Conservation (phyloP, 345 rosid species). For the Salix viminalis region DNA sequence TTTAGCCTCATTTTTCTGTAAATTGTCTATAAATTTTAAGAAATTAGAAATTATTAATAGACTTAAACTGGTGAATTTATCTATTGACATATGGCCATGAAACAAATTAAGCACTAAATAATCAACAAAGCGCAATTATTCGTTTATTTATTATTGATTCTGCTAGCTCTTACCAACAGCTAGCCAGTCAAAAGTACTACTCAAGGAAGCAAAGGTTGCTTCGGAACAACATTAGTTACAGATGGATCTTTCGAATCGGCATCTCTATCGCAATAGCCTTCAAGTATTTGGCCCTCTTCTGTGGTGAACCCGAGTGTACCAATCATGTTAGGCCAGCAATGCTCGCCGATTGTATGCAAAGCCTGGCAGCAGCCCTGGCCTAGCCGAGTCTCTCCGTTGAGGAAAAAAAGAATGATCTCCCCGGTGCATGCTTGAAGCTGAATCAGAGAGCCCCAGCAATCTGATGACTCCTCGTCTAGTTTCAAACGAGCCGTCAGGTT, state of each 20-base stretch:
- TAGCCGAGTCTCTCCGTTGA: constrained; percentile 62
- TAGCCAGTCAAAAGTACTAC: neutral
- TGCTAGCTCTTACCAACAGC: neutral
- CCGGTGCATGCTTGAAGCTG: constrained; percentile 77
- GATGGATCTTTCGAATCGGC: neutral
- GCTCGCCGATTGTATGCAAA: constrained; percentile 38
- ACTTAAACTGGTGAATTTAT: too few species aligned
- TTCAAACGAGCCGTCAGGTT: constrained; percentile 32
- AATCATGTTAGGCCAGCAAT: constrained; percentile 66
- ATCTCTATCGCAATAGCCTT: constrained; percentile 50
- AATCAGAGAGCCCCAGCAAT: constrained; percentile 71
- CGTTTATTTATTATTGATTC: neutral
- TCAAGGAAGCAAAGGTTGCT: neutral
- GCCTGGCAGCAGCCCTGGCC: constrained; percentile 66
- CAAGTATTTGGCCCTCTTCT: constrained; percentile 61
- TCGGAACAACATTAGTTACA: neutral
- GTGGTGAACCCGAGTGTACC: constrained; percentile 55
- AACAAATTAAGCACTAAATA: too few species aligned
- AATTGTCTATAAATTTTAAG: too few species aligned
- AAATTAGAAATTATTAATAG: too few species aligned
- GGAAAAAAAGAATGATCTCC: constrained; percentile 64
- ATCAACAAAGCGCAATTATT: too few species aligned
- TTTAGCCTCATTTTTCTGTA: too few species aligned
- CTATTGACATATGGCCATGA: too few species aligned
- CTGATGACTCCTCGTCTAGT: constrained; percentile 39